phyloP scores from a whole-genome alignment of 2,329 filamentous ascomycete species.

The Curvularia sp. region DNA sequence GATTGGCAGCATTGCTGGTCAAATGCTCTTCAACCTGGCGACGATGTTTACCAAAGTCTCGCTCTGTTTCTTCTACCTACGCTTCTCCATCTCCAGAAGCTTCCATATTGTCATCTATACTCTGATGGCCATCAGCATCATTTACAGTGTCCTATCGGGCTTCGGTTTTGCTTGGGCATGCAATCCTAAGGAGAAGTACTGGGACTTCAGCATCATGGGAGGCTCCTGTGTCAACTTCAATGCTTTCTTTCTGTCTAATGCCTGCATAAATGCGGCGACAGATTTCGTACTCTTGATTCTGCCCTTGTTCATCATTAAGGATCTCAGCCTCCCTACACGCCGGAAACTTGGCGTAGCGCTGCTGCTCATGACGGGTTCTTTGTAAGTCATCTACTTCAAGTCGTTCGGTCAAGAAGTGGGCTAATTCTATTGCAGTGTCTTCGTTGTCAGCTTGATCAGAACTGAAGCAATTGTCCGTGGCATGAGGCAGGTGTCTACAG shows the following conservation, averaged over 20 bases:
- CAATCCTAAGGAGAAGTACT: conserved; percentile 25
- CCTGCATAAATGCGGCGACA: conserved; percentile 24
- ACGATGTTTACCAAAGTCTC: conserved; percentile 26
- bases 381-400: conserved; percentile 14
- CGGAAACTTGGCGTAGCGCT: conserved; percentile 26
- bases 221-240: conserved; percentile 23
- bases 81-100: conserved; percentile 17
- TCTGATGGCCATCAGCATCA: conserved; percentile 21
- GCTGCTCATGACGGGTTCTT: conserved; percentile 26
- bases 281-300: conserved; percentile 25
- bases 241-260: conserved; percentile 21
- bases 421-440: conserved; percentile 18
- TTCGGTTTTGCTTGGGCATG: conserved; percentile 29
- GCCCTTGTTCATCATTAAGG: conserved; percentile 29
- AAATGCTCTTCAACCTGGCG: conserved; percentile 23
- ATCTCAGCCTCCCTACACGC: conserved; percentile 21
- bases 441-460: conserved; percentile 27
- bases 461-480: conserved; percentile 15
- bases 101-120: conserved; percentile 17
- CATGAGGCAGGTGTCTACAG: conserved; percentile 15
- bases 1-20: conserved; percentile 28
- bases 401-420: neutral
- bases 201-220: conserved; percentile 23
- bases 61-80: conserved; percentile 24
- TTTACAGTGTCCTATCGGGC: conserved; percentile 21